Percentiles rank a stretch among this genome's conserved stretches.
Conservation (phyloP, 2,329 filamentous ascomycete species). For the Cercospora sojina region DNA sequence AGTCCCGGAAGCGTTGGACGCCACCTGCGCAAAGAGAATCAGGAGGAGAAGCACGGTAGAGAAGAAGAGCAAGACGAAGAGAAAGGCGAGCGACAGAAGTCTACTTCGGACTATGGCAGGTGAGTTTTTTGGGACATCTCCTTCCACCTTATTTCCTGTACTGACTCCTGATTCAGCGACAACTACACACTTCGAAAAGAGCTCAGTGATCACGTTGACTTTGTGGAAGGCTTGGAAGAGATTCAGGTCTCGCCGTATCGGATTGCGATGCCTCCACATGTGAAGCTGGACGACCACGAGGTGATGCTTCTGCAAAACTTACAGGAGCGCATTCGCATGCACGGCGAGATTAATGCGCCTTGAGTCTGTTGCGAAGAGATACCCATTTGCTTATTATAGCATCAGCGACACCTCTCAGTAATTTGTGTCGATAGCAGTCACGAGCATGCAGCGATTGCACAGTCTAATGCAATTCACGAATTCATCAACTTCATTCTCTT, state of each 20-base stretch:
- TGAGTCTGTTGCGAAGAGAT: neutral
- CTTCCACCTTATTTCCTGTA: neutral
- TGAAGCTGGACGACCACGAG: slow-evolving; percentile 41
- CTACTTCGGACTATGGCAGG: slow-evolving; percentile 24
- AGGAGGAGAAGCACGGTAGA: slow-evolving; percentile 11
- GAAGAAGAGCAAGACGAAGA: slow-evolving; percentile 13
- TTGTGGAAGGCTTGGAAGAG: slow-evolving; percentile 20
- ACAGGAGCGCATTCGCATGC: slow-evolving; percentile 34
- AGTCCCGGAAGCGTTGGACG: slow-evolving; percentile 42
- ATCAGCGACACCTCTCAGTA: neutral
- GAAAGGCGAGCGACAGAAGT: slow-evolving; percentile 12
- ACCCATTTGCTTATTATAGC: neutral
- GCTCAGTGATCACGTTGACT: slow-evolving; percentile 23
- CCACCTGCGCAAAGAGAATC: slow-evolving; percentile 28
- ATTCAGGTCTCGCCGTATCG: slow-evolving; percentile 38
- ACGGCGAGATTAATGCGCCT: slow-evolving; percentile 14
- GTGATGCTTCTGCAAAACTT: slow-evolving; percentile 39
- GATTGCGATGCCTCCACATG: slow-evolving; percentile 39
- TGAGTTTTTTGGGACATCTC: neutral
- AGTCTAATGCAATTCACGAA: neutral
- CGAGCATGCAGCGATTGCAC: neutral
- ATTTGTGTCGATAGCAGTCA: neutral
- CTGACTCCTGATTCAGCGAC: neutral
- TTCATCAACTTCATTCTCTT: neutral
- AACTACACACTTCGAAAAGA: slow-evolving; percentile 25